These are phyloP conservation scores for Phanerodontia chrysosporium DNA, from an alignment of 768 basidiomycete species.

Conservation along the genomic window DNA sequence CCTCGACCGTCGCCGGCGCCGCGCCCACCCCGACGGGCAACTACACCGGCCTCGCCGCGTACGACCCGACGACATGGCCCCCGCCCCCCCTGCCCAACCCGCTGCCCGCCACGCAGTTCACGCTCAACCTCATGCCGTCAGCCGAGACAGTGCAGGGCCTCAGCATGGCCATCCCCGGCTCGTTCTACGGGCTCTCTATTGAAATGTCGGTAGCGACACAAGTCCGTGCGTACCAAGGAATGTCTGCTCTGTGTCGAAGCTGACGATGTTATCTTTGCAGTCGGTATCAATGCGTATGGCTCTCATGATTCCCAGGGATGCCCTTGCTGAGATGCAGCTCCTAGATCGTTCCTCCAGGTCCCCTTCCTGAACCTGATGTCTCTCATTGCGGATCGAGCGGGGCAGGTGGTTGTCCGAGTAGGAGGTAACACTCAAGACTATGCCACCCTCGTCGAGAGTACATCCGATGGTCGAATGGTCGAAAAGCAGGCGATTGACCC, in stretches of 20 bases:
- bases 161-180: slow-evolving; percentile 41
- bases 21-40: slow-evolving; percentile 18
- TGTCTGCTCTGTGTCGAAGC: background rate
- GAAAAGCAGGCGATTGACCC: slow-evolving; percentile 20
- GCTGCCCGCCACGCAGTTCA: slow-evolving; percentile 17
- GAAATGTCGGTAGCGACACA: slow-evolving; percentile 70
- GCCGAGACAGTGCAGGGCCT: slow-evolving; percentile 25
- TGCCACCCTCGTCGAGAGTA: slow-evolving; percentile 25
- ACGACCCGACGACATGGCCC: slow-evolving; percentile 21
- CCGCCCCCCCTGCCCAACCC: slow-evolving; percentile 19
- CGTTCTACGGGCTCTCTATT: slow-evolving; percentile 74
- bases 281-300: slow-evolving; percentile 13
- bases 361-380: slow-evolving; percentile 49
- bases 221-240: slow-evolving; percentile 44
- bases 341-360: slow-evolving; percentile 19
- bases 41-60: slow-evolving; percentile 31
- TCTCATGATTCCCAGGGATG: background rate
- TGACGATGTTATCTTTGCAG: background rate
- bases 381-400: slow-evolving; percentile 39
- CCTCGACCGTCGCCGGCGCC: slow-evolving; percentile 12
- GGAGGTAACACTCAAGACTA: slow-evolving; percentile 54
- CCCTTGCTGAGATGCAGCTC: background rate
- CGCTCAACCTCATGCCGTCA: slow-evolving; percentile 18
- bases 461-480: slow-evolving; percentile 13
- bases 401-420: slow-evolving; percentile 33